phyloP scores from a whole-genome alignment of 2,329 filamentous ascomycete genomes.

The Talaromyces amestolkiae region DNA sequence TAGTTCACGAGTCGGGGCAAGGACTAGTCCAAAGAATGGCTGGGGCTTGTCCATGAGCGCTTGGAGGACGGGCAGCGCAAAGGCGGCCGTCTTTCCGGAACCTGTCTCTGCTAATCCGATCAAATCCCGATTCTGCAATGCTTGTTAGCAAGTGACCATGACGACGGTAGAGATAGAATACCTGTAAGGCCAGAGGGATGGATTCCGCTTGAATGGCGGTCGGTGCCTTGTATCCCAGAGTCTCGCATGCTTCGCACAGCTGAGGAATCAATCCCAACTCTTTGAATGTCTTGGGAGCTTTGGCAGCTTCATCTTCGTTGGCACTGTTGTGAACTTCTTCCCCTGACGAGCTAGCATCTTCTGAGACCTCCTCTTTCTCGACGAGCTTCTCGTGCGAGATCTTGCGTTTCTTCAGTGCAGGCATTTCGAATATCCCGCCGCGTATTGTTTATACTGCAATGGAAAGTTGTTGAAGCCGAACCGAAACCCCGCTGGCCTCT shows the following conservation, averaged over 20 bases:
- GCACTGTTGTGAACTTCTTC: conserved; percentile 9
- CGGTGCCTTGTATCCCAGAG: conserved; percentile 77
- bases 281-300: conserved; percentile 48
- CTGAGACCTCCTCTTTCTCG: conserved; percentile 20
- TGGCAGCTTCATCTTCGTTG: conserved; percentile 15
- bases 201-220: conserved; percentile 86
- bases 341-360: conserved; percentile 20
- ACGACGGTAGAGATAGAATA: background rate
- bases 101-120: conserved; percentile 95
- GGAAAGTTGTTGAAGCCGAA: background rate
- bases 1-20: conserved; percentile 90
- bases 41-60: conserved; percentile 84
- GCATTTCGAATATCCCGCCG: conserved; percentile 32
- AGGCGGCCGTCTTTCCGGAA: conserved; percentile 92
- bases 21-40: conserved; percentile 79
- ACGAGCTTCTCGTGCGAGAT: conserved; percentile 26
- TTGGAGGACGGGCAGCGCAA: conserved; percentile 89
- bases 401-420: conserved; percentile 43
- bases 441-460: background rate
- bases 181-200: conserved; percentile 75
- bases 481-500: conserved; percentile 11
- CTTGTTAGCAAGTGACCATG: background rate
- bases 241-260: conserved; percentile 82
- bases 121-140: conserved; percentile 63
- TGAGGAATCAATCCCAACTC: conserved; percentile 74